Percentiles rank a stretch among this genome's conserved stretches.
These are phyloP conservation scores for Calcarisporium arbuscula DNA, from an alignment of 2,329 filamentous ascomycete genomes.

Conservation along the genomic window DNA sequence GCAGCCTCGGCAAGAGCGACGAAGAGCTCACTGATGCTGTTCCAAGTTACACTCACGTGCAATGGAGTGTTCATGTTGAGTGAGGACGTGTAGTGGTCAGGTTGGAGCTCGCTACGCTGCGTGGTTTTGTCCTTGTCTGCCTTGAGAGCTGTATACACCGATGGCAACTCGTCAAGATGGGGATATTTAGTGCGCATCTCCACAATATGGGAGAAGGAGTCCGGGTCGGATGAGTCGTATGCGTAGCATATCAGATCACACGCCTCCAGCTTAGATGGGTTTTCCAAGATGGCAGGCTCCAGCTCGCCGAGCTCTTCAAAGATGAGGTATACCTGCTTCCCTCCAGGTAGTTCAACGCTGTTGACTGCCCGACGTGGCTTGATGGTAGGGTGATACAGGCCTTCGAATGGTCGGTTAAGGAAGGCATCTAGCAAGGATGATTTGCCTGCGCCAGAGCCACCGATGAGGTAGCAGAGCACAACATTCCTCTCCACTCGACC, in stretches of 20 bases:
- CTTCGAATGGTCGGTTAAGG: conserved; percentile 77
- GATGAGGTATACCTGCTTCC: conserved; percentile 95
- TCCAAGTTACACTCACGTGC: conserved; percentile 93
- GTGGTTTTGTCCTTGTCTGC: conserved; percentile 95
- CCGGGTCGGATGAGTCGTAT: conserved; percentile 94
- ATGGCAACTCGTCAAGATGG: conserved; percentile 80
- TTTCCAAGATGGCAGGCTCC: conserved; percentile 92
- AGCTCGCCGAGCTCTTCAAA: conserved; percentile 90
- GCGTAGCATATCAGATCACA: conserved; percentile 94
- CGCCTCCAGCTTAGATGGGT: conserved; percentile 79
- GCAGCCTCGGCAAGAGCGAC: conserved; percentile 86
- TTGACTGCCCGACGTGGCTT: conserved; percentile 92
- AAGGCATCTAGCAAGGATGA: conserved; percentile 88
- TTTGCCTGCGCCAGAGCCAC: conserved; percentile 81
- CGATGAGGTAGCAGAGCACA: conserved; percentile 86
- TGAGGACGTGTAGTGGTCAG: conserved; percentile 80
- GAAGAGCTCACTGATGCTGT: conserved; percentile 88
- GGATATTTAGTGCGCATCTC: conserved; percentile 72
- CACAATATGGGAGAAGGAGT: conserved; percentile 90
- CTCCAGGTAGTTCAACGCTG: conserved; percentile 89
- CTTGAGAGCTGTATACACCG: conserved; percentile 89
- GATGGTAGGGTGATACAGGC: conserved; percentile 86
- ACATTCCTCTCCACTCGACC: conserved; percentile 91
- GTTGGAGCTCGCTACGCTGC: conserved; percentile 85
- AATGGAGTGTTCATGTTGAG: conserved; percentile 86